Evolutionary conservation across 441 rosid genomes (phyloP).

Genomic region (Adansonia rubrostipa): DNA sequence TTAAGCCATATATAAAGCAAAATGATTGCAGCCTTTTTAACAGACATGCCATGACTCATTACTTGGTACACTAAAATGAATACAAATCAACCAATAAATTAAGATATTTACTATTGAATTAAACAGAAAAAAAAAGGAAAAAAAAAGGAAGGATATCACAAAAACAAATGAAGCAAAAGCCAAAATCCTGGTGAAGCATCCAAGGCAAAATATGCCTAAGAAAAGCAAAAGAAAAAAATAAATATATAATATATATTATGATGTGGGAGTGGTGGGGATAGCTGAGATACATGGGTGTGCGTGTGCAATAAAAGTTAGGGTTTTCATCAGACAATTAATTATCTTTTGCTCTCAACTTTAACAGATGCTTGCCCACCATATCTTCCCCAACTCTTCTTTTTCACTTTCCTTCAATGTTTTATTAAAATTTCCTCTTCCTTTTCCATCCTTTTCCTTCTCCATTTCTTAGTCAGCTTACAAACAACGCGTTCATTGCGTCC

Average conservation of each 20-base stretch:
- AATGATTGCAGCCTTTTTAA: constrained; percentile 7
- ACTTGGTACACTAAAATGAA: background rate
- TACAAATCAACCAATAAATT: background rate
- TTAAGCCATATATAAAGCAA: background rate
- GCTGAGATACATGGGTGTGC: constrained; percentile 35
- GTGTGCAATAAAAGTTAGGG: constrained; percentile 35
- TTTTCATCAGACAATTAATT: constrained; percentile 20
- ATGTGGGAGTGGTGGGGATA: background rate
- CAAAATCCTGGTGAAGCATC: background rate
- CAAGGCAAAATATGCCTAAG: constrained; percentile 19
- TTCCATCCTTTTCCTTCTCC: constrained; percentile 23
- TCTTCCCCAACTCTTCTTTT: constrained; percentile 57
- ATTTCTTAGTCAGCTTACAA: constrained; percentile 58
- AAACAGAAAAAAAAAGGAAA: background rate
- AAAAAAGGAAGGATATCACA: background rate
- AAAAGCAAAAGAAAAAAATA: background rate
- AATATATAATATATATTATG: no score
- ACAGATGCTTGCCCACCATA: constrained; percentile 56
- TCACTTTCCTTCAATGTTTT: constrained; percentile 37
- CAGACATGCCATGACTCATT: background rate
- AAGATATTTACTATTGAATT: background rate
- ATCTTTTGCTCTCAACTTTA: constrained; percentile 27
- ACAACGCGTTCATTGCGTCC: constrained; percentile 76
- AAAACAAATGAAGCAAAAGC: background rate
- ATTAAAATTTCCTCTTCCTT: constrained; percentile 22